Percentiles rank a stretch among this genome's conserved stretches.
Evolutionary conservation across 164 flowering plant species (phyloP).

Genomic region (Stephania yunnanensis): DNA sequence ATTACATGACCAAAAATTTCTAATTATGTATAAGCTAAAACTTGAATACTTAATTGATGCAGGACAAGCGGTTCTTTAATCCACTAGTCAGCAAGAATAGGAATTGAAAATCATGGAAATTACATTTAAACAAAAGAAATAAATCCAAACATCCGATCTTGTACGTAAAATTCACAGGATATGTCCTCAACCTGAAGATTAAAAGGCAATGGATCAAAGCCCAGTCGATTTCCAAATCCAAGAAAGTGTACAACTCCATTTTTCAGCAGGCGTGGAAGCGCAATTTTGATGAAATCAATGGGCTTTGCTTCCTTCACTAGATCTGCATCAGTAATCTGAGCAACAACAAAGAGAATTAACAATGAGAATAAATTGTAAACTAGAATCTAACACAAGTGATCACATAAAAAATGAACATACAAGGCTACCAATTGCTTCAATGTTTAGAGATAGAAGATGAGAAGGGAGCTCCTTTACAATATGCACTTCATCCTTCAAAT

Average conservation of each 20-base stretch:
- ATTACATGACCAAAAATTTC: background rate
- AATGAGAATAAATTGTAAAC: slow-evolving; percentile 1
- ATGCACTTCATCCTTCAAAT: slow-evolving; percentile 59
- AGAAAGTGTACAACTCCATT: slow-evolving; percentile 83
- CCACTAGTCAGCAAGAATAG: background rate
- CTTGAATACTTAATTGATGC: background rate
- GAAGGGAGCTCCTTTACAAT: slow-evolving; percentile 78
- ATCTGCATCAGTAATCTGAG: slow-evolving; percentile 83
- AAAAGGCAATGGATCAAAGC: slow-evolving; percentile 80
- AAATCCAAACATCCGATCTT: too few species aligned
- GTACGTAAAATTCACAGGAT: background rate
- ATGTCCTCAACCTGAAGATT: slow-evolving; percentile 59
- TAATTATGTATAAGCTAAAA: background rate
- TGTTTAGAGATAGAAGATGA: slow-evolving; percentile 48
- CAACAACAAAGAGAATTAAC: slow-evolving; percentile 13
- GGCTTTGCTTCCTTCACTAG: slow-evolving; percentile 84
- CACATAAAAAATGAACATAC: slow-evolving; percentile 28
- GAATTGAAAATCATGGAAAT: background rate
- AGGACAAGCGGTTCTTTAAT: background rate
- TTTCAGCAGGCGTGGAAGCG: slow-evolving; percentile 56
- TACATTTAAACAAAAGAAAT: background rate
- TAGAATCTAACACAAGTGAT: background rate
- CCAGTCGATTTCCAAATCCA: slow-evolving; percentile 93
- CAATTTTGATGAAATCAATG: slow-evolving; percentile 41
- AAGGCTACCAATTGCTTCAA: slow-evolving; percentile 67